Evolutionary conservation across 1,284 basidiomycete genomes (phyloP).

Genomic region (Caloboletus inedulis): DNA sequence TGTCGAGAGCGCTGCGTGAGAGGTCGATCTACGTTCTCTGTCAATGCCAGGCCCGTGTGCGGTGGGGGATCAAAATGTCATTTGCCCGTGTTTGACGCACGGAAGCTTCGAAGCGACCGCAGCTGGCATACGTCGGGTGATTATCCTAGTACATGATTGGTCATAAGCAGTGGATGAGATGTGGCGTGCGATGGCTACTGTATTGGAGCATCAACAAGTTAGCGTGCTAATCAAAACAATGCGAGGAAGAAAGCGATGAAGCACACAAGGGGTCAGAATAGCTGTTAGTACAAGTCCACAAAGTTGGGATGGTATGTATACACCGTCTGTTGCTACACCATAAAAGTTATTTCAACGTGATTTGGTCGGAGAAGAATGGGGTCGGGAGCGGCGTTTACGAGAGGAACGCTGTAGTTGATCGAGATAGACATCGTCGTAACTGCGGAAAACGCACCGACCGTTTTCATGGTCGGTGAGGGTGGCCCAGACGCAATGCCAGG

Average conservation of each 20-base stretch:
- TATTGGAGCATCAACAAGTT: conserved; percentile 2
- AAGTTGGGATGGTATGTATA: conserved; percentile 11
- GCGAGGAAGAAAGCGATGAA: conserved; percentile 2
- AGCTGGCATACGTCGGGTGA: conserved; percentile 1
- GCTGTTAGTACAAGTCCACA: conserved; percentile 20
- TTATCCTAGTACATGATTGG: conserved; percentile 10
- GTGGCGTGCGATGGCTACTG: conserved; percentile 7
- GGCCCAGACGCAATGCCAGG: conserved; percentile 65
- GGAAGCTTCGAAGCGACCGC: neutral
- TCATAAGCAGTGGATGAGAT: conserved; percentile 6
- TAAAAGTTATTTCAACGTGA: conserved; percentile 15
- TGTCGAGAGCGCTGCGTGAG: neutral
- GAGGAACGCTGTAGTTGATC: conserved; percentile 40
- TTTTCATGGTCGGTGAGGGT: conserved; percentile 49
- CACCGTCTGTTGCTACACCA: conserved; percentile 11
- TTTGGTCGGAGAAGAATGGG: conserved; percentile 24
- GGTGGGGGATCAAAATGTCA: neutral
- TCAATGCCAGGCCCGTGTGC: neutral
- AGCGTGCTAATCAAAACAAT: conserved; percentile 19
- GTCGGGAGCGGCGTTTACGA: conserved; percentile 32
- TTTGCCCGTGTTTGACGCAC: neutral
- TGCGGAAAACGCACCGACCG: conserved; percentile 49
- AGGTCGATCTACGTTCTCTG: neutral
- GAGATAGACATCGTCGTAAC: conserved; percentile 59
- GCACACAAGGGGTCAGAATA: conserved; percentile 3